Evolutionary conservation across 1,284 basidiomycete genomes (phyloP).

Genomic region (Apiotrichum gracile): DNA sequence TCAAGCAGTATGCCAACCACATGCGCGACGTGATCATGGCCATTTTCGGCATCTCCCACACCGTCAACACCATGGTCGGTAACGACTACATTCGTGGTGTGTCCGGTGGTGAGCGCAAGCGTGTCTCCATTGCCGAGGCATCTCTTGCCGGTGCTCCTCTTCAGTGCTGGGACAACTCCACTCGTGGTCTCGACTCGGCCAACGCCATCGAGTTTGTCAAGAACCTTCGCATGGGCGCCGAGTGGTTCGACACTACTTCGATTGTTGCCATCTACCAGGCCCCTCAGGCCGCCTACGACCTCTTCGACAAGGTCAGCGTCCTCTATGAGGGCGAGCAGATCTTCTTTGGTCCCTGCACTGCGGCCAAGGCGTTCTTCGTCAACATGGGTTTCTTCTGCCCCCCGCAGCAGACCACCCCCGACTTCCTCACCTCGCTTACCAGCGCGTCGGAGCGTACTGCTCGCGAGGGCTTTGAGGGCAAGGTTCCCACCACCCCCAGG

Average conservation of each 20-base stretch:
- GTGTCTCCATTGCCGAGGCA: conserved; percentile 53
- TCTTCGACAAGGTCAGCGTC: conserved; percentile 67
- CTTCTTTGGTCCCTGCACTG: conserved; percentile 66
- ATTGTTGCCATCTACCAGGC: conserved; percentile 51
- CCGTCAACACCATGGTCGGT: conserved; percentile 50
- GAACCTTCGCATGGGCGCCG: conserved; percentile 51
- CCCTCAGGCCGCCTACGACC: conserved; percentile 51
- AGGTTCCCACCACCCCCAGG: conserved; percentile 57
- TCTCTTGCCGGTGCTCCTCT: conserved; percentile 40
- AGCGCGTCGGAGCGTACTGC: conserved; percentile 57
- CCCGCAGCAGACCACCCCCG: conserved; percentile 47
- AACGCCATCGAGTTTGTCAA: conserved; percentile 55
- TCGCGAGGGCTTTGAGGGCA: conserved; percentile 50
- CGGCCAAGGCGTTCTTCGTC: conserved; percentile 73
- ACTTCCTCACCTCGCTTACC: conserved; percentile 61
- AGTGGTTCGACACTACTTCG: conserved; percentile 44
- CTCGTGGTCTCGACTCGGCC: conserved; percentile 54
- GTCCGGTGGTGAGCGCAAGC: conserved; percentile 54
- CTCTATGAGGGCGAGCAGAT: conserved; percentile 77
- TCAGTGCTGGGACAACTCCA: conserved; percentile 51
- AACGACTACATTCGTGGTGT: conserved; percentile 51
- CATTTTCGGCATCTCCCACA: conserved; percentile 53
- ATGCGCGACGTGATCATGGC: conserved; percentile 50
- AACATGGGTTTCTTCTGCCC: conserved; percentile 63
- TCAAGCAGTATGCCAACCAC: conserved; percentile 45